Conservation (phyloP, 1,139 yeast species). For the Yamadazyma mexicana region DNA sequence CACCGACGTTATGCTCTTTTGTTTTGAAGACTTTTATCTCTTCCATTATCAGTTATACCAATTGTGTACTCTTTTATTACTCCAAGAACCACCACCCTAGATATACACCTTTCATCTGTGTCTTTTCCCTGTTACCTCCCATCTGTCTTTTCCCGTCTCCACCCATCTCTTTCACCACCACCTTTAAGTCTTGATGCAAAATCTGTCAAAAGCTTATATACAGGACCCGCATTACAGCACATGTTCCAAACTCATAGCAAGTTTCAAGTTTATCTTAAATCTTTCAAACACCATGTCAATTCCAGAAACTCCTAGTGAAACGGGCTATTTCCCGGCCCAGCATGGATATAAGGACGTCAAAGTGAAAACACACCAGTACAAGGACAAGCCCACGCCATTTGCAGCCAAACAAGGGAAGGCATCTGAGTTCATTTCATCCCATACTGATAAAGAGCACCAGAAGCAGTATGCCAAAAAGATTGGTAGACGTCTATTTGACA, state of each 20-base stretch:
- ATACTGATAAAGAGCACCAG: constrained; percentile 38
- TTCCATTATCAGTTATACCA: no score
- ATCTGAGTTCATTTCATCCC: constrained; percentile 26
- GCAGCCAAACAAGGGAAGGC: constrained; percentile 28
- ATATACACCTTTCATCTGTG: no score
- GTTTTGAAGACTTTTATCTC: no score
- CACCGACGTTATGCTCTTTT: no score
- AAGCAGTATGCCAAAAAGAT: constrained; percentile 38
- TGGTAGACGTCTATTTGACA: constrained; percentile 23
- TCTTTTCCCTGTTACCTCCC: no score
- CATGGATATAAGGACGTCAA: constrained; percentile 33
- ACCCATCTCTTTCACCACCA: neutral
- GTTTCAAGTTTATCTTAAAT: neutral
- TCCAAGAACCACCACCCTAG: no score
- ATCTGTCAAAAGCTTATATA: neutral
- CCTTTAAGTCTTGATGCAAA: neutral
- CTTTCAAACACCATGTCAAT: constrained; percentile 9
- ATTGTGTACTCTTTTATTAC: no score
- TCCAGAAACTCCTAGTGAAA: constrained; percentile 33
- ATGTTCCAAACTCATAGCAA: constrained; percentile 1
- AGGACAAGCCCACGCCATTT: constrained; percentile 38
- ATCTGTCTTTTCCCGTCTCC: no score
- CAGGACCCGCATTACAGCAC: constrained; percentile 1
- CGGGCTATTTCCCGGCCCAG: constrained; percentile 29
- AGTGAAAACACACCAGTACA: constrained; percentile 33